phyloP scores from a whole-genome alignment of 140 eudicot species.

The Bidens hawaiensis region DNA sequence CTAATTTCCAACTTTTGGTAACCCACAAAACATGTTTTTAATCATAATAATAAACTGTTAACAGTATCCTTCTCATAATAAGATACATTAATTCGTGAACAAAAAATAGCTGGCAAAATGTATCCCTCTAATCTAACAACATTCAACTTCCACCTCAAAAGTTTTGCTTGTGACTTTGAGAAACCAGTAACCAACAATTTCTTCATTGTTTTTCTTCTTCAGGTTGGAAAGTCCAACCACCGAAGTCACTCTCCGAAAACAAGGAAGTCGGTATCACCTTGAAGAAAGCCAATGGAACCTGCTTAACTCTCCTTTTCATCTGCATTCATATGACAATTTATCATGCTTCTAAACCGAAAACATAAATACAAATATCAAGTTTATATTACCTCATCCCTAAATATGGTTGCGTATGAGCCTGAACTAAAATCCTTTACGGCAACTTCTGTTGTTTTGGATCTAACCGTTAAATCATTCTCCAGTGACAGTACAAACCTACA shows the following conservation, averaged over 20 bases:
- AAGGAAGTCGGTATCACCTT: conserved; percentile 56
- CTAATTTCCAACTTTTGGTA: too few relatives aligned
- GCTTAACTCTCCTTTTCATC: conserved; percentile 78
- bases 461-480: conserved; percentile 84
- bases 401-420: conserved; percentile 83
- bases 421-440: conserved; percentile 82
- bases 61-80: too few relatives aligned
- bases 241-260: conserved; percentile 75
- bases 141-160: not conserved
- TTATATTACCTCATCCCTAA: conserved; percentile 65
- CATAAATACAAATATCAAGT: too few relatives aligned
- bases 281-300: conserved; percentile 90
- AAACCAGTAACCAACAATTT: not conserved
- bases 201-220: conserved; percentile 11
- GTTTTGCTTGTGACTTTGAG: too few relatives aligned
- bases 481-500: conserved; percentile 80
- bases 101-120: not conserved
- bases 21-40: too few relatives aligned
- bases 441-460: conserved; percentile 77
- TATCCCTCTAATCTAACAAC: conserved; percentile 4
- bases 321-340: conserved; percentile 23
- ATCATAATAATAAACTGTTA: too few relatives aligned
- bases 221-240: conserved; percentile 67
- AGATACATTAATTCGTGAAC: not conserved
- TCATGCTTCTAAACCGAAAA: not conserved